These are phyloP conservation scores for Terfezia claveryi DNA, from an alignment of 495 filamentous ascomycete genomes.

Conservation along the genomic window DNA sequence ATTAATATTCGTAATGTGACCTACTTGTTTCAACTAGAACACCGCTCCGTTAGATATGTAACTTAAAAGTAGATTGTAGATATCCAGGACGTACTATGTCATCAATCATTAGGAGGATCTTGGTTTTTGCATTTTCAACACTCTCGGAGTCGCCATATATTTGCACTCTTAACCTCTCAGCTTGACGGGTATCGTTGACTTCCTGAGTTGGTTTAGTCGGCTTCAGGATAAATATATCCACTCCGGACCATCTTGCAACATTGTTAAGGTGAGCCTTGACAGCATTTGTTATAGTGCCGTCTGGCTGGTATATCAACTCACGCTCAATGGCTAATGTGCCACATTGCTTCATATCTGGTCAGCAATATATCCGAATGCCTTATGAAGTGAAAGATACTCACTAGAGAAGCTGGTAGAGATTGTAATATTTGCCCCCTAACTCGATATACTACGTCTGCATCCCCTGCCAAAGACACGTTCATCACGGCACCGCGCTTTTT, in stretches of 20 bases:
- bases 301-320: not conserved
- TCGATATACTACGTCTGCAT: constrained; percentile 3
- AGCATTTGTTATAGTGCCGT: constrained; percentile 14
- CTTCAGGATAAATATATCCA: constrained; percentile 85
- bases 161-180: constrained; percentile 68
- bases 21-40: constrained; percentile 56
- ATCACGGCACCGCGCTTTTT: constrained; percentile 12
- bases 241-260: constrained; percentile 64
- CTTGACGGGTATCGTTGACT: constrained; percentile 32
- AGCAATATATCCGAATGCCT: not conserved
- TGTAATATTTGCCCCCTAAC: constrained; percentile 14
- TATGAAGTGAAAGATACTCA: not conserved
- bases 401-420: constrained; percentile 8
- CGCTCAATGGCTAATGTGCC: not conserved
- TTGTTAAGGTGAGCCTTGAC: constrained; percentile 70
- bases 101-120: constrained; percentile 91
- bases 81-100: constrained; percentile 47
- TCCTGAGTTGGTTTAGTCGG: constrained; percentile 52
- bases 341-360: not conserved
- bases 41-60: not conserved
- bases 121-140: constrained; percentile 87
- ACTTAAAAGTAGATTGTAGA: too few species aligned
- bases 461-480: constrained; percentile 13
- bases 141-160: constrained; percentile 93
- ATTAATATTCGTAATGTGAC: constrained; percentile 65